Base-by-base conservation (phyloP, 495 filamentous ascomycete genomes). In the Glutinoglossum americanum region DNA sequence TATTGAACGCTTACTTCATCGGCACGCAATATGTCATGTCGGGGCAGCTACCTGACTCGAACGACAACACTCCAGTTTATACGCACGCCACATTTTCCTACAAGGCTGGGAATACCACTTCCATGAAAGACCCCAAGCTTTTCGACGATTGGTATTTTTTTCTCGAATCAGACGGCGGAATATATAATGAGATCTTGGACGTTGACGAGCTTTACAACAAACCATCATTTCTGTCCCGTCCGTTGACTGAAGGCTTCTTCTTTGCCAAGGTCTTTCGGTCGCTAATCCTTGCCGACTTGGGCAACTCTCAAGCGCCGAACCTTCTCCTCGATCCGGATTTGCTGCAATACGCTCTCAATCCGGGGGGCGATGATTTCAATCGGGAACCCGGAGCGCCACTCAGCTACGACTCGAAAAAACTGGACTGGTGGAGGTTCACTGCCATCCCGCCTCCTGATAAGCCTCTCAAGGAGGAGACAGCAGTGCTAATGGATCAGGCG, bases 1-100 rank as follows among this genome's bases (percentile, higher is more conserved):
- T 61, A 15, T 41, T 61, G 48, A 61, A 58, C 48, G 48, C 41
- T 19, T 61, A 61, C 47, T 61, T 58, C 32, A 9, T 53, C n/a
- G 60, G 56, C 21, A 61, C 48, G 5, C 55, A 58, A 23, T 51
- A 54, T 27, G 47, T 58, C 2, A 58, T 58, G 60, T 41, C 37
- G 37, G 37, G 37, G 15, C 56, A 33, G 60, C 47, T 19, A 55
- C 54, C 57, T 55, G 27, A 23, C 19, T 17, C 37, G 37, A 57
- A 57, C 26, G 25, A 56, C 25, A 26, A 60, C 13, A 56, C 54
- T 17, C 54, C 30, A 23, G 28, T 51, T 17, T 57, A 57, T 45
- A 60, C 59, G 19, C 54, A 11, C 10, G 41, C 55, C n/a, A 37
- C 7, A 19, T 11, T 60, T 11, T 33, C 21, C 37, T 41, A 41